Conservation (phyloP, 768 basidiomycete species). For the Psilocybe cubensis region DNA sequence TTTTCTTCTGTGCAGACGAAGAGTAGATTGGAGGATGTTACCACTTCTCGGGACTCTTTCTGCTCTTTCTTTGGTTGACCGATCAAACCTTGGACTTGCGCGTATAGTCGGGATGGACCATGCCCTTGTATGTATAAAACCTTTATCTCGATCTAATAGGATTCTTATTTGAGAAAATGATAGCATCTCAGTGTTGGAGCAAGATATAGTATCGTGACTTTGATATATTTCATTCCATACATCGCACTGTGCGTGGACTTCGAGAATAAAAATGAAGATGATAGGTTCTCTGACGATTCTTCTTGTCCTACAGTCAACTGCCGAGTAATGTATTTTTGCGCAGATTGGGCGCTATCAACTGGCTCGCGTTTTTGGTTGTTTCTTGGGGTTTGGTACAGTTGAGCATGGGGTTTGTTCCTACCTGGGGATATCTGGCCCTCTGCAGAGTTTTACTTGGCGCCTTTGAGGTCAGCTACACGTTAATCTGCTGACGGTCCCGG, state of each 20-base stretch:
- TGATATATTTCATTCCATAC: slow-evolving; percentile 51
- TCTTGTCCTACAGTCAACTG: slow-evolving; percentile 10
- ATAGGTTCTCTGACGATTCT: too few relatives aligned
- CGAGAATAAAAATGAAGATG: slow-evolving; percentile 1
- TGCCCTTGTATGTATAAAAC: slow-evolving; percentile 34
- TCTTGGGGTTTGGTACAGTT: slow-evolving; percentile 49
- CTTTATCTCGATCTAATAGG: background rate
- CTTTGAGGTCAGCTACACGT: slow-evolving; percentile 38
- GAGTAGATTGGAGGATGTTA: slow-evolving; percentile 41
- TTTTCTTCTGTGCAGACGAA: slow-evolving; percentile 29
- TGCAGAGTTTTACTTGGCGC: slow-evolving; percentile 44
- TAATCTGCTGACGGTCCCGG: background rate
- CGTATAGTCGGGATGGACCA: slow-evolving; percentile 44
- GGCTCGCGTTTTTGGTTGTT: slow-evolving; percentile 44
- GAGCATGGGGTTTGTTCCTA: slow-evolving; percentile 49
- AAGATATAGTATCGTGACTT: slow-evolving; percentile 50
- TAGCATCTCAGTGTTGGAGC: slow-evolving; percentile 41
- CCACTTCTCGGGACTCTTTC: slow-evolving; percentile 43
- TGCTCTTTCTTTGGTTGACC: slow-evolving; percentile 43
- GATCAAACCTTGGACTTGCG: slow-evolving; percentile 45
- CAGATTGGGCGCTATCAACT: slow-evolving; percentile 43
- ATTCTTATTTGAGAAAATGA: slow-evolving; percentile 1
- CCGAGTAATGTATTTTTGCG: slow-evolving; percentile 45
- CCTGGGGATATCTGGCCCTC: slow-evolving; percentile 43
- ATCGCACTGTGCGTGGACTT: slow-evolving; percentile 42